Conservation (phyloP, 768 basidiomycete species). For the Tulasnella sp. region DNA sequence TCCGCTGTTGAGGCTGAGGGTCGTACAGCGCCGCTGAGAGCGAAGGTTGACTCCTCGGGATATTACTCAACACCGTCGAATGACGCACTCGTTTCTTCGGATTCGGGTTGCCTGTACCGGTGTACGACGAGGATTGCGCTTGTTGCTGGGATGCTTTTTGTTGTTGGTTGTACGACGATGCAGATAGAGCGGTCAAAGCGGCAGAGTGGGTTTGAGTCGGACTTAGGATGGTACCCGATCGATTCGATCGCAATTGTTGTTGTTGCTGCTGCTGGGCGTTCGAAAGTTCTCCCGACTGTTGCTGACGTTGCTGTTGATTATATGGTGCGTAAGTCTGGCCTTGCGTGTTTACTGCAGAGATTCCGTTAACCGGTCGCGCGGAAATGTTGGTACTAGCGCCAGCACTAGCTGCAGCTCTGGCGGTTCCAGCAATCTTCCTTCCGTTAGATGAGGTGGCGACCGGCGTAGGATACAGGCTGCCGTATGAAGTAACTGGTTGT, state of each 20-base stretch:
- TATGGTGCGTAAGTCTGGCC: background rate
- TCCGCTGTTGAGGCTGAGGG: background rate
- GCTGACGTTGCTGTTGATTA: background rate
- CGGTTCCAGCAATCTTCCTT: conserved; percentile 1
- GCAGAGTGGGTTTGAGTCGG: background rate
- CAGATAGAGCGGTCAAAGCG: background rate
- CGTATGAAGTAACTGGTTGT: background rate
- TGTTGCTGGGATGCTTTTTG: no score
- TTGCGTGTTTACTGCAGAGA: background rate
- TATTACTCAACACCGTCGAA: background rate
- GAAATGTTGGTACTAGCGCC: background rate
- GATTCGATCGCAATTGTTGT: background rate
- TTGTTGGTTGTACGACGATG: no score
- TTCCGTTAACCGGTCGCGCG: background rate
- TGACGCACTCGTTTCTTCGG: conserved; percentile 3
- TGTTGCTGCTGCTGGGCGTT: background rate
- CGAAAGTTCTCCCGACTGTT: background rate
- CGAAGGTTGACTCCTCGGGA: background rate
- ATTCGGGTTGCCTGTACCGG: background rate
- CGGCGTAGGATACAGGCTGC: background rate
- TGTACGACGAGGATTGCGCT: background rate
- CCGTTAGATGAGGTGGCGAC: background rate
- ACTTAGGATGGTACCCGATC: background rate
- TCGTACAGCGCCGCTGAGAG: background rate
- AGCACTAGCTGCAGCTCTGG: background rate